Percentiles rank a stretch among this genome's conserved stretches.
Evolutionary conservation across 2,329 filamentous ascomycete genomes (phyloP).

Genomic region (Hypoxylon rubiginosum): DNA sequence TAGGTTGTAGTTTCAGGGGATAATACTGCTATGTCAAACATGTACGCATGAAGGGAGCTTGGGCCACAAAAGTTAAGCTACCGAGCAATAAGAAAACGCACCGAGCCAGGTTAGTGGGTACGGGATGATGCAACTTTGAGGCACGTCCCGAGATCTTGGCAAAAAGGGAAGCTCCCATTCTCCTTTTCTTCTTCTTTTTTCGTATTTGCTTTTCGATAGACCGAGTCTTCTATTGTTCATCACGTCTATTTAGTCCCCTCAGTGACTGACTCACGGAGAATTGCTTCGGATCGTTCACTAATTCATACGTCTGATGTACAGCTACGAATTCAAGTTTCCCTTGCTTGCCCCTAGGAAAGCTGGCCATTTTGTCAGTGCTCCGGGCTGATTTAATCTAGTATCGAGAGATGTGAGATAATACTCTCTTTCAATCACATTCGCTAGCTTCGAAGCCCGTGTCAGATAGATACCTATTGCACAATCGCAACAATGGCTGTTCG

Average conservation of each 20-base stretch:
- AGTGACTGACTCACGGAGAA: not conserved
- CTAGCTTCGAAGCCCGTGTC: conserved; percentile 38
- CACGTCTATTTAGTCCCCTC: not conserved
- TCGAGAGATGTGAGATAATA: conserved; percentile 39
- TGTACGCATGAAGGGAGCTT: conserved; percentile 25
- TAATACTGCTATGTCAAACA: not conserved
- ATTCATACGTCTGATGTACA: conserved; percentile 34
- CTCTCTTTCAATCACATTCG: conserved; percentile 22
- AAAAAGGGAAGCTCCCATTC: conserved; percentile 9
- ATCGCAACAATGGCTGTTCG: conserved; percentile 47
- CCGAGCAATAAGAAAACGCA: conserved; percentile 1
- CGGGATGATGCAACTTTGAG: conserved; percentile 17
- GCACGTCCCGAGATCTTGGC: conserved; percentile 18
- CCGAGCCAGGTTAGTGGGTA: conserved; percentile 12
- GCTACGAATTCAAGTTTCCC: conserved; percentile 21
- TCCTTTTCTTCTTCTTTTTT: not conserved
- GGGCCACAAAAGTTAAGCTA: conserved; percentile 22
- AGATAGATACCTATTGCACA: conserved; percentile 12
- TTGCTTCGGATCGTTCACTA: not conserved
- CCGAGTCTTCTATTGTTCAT: not conserved
- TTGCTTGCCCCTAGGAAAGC: conserved; percentile 32
- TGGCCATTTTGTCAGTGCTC: conserved; percentile 35
- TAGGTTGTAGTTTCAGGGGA: too few species aligned
- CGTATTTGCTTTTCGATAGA: conserved; percentile 3
- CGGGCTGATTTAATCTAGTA: conserved; percentile 24